Percentiles rank a stretch among this genome's conserved stretches.
Evolutionary conservation across 371 early-diverging fungal genomes (phyloP).

Genomic region (Dipsacomyces acuminosporus): DNA sequence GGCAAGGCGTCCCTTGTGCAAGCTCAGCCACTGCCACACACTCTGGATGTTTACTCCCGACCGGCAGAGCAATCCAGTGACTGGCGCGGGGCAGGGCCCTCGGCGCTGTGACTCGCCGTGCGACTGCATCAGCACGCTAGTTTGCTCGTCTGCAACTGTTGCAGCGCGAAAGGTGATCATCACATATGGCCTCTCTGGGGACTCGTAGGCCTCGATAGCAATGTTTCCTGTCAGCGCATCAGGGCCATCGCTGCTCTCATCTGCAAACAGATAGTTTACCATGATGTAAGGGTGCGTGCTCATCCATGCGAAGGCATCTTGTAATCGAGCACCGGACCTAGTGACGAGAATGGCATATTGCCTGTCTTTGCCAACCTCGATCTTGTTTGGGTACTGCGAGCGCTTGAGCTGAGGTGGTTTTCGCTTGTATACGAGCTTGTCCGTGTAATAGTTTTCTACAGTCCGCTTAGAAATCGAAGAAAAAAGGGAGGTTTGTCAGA

Average conservation of each 20-base stretch:
- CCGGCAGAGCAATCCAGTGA: constrained; percentile 22
- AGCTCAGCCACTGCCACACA: constrained; percentile 39
- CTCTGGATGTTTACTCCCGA: constrained; percentile 26
- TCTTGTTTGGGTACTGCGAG: constrained; percentile 27
- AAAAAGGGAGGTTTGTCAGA: too few relatives aligned
- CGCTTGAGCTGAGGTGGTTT: constrained; percentile 7
- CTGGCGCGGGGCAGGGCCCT: constrained; percentile 24
- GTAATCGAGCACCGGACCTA: constrained; percentile 5
- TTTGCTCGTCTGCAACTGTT: constrained; percentile 15
- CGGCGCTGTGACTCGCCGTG: constrained; percentile 15
- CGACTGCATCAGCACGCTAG: constrained; percentile 15
- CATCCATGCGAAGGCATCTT: constrained; percentile 27
- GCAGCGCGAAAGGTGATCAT: constrained; percentile 29
- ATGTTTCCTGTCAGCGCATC: constrained; percentile 10
- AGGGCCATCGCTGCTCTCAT: background rate
- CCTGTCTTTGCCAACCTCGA: constrained; percentile 8
- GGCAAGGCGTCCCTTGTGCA: constrained; percentile 25
- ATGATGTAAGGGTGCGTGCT: constrained; percentile 27
- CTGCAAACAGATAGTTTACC: background rate
- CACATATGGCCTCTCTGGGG: constrained; percentile 11
- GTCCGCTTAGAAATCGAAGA: too few relatives aligned
- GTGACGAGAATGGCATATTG: background rate
- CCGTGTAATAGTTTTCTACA: constrained; percentile 8
- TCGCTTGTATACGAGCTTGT: constrained; percentile 15
- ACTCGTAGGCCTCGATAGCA: constrained; percentile 31